Conservation (phyloP, 2,329 filamentous ascomycete genomes). For the Aureobasidium subglaciale region DNA sequence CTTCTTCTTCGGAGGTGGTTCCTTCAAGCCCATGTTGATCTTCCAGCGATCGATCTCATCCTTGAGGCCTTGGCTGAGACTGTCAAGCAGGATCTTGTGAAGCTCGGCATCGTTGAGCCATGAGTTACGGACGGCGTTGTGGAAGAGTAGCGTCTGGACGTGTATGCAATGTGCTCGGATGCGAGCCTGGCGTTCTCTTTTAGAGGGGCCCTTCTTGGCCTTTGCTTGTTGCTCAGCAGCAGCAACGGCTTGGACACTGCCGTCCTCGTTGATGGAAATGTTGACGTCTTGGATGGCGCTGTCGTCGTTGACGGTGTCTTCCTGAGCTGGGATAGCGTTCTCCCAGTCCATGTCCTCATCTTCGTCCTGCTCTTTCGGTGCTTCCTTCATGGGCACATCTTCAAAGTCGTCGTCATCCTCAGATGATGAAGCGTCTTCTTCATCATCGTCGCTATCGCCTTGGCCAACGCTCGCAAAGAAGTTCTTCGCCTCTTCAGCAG, state of each 20-base stretch:
- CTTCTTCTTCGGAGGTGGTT: constrained; percentile 32
- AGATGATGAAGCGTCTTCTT: constrained; percentile 35
- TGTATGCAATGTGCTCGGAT: constrained; percentile 79
- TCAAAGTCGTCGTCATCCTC: constrained; percentile 45
- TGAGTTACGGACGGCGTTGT: constrained; percentile 77
- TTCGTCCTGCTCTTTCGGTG: constrained; percentile 37
- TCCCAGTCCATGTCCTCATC: constrained; percentile 54
- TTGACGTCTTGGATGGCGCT: constrained; percentile 27
- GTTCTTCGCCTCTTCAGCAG: constrained; percentile 29
- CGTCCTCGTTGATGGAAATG: constrained; percentile 32
- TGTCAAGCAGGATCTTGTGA: constrained; percentile 68
- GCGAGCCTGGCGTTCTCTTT: constrained; percentile 72
- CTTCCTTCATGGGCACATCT: constrained; percentile 32
- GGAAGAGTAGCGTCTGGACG: constrained; percentile 79
- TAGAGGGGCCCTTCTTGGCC: constrained; percentile 74
- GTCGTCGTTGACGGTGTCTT: constrained; percentile 18
- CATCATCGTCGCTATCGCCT: constrained; percentile 30
- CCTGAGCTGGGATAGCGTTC: constrained; percentile 41
- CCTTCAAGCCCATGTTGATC: constrained; percentile 54
- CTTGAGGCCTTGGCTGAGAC: constrained; percentile 60
- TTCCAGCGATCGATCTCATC: constrained; percentile 69
- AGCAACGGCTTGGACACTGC: constrained; percentile 20
- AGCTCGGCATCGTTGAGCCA: constrained; percentile 75
- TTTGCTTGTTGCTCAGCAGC: constrained; percentile 25
- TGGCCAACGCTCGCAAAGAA: constrained; percentile 33